Percentiles rank a stretch among this genome's conserved stretches.
phyloP scores from a whole-genome alignment of 257 asterid genomes.

The Datura wrightii region DNA sequence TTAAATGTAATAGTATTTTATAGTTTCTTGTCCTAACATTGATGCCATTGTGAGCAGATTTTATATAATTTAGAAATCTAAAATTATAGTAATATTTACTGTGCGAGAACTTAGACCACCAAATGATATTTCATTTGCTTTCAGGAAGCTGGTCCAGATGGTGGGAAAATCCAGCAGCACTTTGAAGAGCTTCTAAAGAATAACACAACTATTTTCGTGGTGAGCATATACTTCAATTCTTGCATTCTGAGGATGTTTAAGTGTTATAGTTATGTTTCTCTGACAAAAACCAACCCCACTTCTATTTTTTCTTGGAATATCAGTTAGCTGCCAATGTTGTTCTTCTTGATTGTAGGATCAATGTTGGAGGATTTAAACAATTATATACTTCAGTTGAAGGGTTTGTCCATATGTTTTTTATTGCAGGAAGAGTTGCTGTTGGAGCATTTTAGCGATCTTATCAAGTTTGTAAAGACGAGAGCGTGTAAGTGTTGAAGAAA shows the following conservation, averaged over 20 bases:
- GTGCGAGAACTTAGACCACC: background rate
- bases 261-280: background rate
- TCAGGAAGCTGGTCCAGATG: conserved; percentile 97
- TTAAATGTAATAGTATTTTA: too few species aligned
- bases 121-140: conserved; percentile 29
- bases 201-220: conserved; percentile 83
- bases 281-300: background rate
- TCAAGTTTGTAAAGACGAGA: conserved; percentile 88
- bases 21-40: too few species aligned
- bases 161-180: conserved; percentile 84
- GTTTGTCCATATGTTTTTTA: background rate
- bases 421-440: conserved; percentile 85
- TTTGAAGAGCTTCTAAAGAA: conserved; percentile 89
- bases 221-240: conserved; percentile 36
- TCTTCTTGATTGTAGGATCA: too few species aligned
- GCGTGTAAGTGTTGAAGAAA: conserved; percentile 58
- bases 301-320: too few species aligned
- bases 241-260: background rate
- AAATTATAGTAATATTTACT: background rate
- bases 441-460: conserved; percentile 85
- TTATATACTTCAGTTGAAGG: background rate
- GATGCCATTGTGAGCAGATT: background rate
- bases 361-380: too few species aligned
- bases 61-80: background rate
- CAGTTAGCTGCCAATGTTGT: background rate